These are phyloP conservation scores for Rhinocladiella mackenziei DNA, from an alignment of 2,329 filamentous ascomycete genomes.

Conservation along the genomic window DNA sequence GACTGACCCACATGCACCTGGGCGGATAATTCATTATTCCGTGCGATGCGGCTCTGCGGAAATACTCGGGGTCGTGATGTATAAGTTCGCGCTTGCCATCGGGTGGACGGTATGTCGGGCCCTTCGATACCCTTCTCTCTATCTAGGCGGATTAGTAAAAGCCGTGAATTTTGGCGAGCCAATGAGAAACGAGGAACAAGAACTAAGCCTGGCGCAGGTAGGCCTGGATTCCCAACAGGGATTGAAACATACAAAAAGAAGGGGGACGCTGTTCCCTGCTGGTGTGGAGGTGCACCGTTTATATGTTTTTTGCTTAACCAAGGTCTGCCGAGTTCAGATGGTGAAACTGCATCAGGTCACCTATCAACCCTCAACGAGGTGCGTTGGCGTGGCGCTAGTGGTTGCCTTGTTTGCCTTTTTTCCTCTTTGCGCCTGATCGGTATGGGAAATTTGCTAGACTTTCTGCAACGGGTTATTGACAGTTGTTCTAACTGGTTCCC, in stretches of 20 bases:
- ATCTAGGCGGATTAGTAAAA: no score
- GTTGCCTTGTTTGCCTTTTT: conserved; percentile 6
- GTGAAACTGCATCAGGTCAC: not conserved
- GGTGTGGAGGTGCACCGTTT: not conserved
- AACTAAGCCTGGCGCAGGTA: not conserved
- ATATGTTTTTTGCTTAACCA: not conserved
- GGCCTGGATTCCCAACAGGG: no score
- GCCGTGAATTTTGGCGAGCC: not conserved
- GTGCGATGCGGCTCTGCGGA: conserved; percentile 1
- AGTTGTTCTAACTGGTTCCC: no score
- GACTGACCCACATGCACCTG: not conserved
- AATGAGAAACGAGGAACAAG: not conserved
- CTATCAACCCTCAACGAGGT: not conserved
- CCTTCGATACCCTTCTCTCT: not conserved
- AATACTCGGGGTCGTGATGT: not conserved
- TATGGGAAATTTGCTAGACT: not conserved
- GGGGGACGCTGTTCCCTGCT: not conserved
- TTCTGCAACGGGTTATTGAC: not conserved
- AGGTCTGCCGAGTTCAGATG: not conserved
- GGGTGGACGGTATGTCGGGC: not conserved
- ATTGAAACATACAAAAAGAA: not conserved
- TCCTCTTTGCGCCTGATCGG: not conserved
- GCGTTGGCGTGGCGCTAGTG: conserved; percentile 2
- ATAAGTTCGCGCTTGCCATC: not conserved
- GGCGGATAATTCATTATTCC: not conserved